Conservation (phyloP, 306 rosid genomes). For the Phaseolus lunatus region DNA sequence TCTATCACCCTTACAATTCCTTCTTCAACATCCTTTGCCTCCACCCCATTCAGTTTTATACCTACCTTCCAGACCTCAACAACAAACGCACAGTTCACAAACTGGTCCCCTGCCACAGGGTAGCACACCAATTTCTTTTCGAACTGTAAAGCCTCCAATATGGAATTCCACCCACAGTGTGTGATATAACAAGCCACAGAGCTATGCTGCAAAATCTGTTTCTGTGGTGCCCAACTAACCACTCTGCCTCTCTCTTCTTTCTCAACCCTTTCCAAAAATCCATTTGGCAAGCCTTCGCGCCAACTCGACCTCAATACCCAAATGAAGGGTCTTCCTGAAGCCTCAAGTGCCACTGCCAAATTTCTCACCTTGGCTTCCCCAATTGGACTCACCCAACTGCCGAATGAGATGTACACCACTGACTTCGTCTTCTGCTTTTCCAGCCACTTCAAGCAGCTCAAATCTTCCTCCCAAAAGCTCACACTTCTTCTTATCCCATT, state of each 20-base stretch:
- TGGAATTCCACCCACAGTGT: constrained; percentile 98
- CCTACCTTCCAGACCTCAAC: constrained; percentile 80
- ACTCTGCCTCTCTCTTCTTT: constrained; percentile 67
- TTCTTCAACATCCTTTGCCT: constrained; percentile 64
- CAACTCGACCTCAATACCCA: constrained; percentile 75
- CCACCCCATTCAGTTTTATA: constrained; percentile 61
- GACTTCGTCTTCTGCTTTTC: constrained; percentile 52
- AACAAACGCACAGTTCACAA: constrained; percentile 69
- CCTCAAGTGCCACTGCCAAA: constrained; percentile 71
- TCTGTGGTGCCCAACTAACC: constrained; percentile 91
- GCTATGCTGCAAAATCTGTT: constrained; percentile 60
- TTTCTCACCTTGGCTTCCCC: constrained; percentile 63
- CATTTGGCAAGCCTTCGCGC: constrained; percentile 68
- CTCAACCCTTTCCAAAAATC: constrained; percentile 52
- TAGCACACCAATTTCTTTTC: constrained; percentile 69
- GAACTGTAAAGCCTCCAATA: constrained; percentile 77
- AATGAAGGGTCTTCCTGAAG: constrained; percentile 64
- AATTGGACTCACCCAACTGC: constrained; percentile 90
- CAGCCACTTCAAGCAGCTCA: constrained; percentile 73
- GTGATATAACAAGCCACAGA: constrained; percentile 77
- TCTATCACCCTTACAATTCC: constrained; percentile 63
- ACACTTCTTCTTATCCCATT: constrained; percentile 41
- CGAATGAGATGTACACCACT: constrained; percentile 79
- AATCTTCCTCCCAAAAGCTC: constrained; percentile 82
- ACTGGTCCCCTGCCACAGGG: constrained; percentile 91